These are phyloP conservation scores for Buddleja alternifolia DNA, from an alignment of 257 asterid species.

Conservation along the genomic window DNA sequence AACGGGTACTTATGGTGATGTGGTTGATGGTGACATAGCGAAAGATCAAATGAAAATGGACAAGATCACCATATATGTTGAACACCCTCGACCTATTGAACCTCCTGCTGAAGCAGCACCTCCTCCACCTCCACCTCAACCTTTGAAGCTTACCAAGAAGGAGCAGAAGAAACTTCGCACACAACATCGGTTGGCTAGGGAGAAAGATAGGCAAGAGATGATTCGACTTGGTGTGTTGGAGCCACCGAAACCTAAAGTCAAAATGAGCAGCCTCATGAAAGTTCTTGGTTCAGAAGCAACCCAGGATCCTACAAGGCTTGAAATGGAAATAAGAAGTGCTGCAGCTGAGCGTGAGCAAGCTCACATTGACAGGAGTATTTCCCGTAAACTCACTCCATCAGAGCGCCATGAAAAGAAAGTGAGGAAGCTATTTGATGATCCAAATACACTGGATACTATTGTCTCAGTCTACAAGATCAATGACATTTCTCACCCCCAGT, in stretches of 20 bases:
- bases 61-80: slow-evolving; percentile 73
- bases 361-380: slow-evolving; percentile 81
- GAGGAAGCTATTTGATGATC: slow-evolving; percentile 77
- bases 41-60: slow-evolving; percentile 68
- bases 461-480: slow-evolving; percentile 84
- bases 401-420: slow-evolving; percentile 96
- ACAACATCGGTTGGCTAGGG: slow-evolving; percentile 77
- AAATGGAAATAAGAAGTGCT: slow-evolving; percentile 92
- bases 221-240: slow-evolving; percentile 86
- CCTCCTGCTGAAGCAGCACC: slow-evolving; percentile 91
- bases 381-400: slow-evolving; percentile 94
- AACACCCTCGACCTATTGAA: slow-evolving; percentile 92
- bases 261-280: slow-evolving; percentile 97
- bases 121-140: slow-evolving; percentile 99
- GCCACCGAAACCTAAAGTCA: slow-evolving; percentile 90
- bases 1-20: slow-evolving; percentile 61
- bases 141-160: slow-evolving; percentile 82
- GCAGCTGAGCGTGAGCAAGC: slow-evolving; percentile 99
- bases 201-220: slow-evolving; percentile 95
- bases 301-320: slow-evolving; percentile 94
- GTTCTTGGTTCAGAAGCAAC: slow-evolving; percentile 98
- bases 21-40: slow-evolving; percentile 41
- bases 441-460: slow-evolving; percentile 51
- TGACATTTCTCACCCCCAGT: slow-evolving; percentile 90
- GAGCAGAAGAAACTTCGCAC: slow-evolving; percentile 98